Conservation (phyloP, 345 rosid genomes). For the Dipteronia sinensis region DNA sequence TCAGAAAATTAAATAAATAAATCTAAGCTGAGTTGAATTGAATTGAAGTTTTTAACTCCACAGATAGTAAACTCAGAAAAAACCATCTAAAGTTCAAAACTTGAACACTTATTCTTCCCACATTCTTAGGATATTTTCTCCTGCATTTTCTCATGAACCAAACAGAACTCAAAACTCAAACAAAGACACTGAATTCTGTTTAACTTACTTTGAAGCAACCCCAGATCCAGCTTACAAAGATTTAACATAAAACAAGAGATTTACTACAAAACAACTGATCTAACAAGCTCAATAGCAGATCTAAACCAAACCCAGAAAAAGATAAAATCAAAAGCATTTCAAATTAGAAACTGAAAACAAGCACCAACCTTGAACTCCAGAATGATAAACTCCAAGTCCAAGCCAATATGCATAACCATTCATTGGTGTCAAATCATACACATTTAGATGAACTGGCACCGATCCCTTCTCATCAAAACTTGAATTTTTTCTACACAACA, state of each 20-base stretch:
- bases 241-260: not conserved
- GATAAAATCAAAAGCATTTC: not conserved
- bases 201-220: not conserved
- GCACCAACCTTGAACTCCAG: conserved; percentile 92
- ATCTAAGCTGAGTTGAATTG: not conserved
- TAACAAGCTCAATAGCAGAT: conserved; percentile 9
- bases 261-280: not conserved
- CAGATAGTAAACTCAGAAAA: not conserved
- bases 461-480: conserved; percentile 62
- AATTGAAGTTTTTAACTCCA: not conserved
- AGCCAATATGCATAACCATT: conserved; percentile 98
- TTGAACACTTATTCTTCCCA: not conserved
- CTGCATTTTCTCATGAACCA: conserved; percentile 28
- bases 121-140: not conserved
- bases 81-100: not conserved
- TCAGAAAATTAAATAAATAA: not conserved
- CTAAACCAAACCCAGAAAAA: conserved; percentile 13
- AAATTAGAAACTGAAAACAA: not conserved
- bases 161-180: not conserved
- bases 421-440: conserved; percentile 90
- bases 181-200: not conserved
- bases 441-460: conserved; percentile 90
- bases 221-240: conserved; percentile 16
- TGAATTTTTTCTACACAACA: conserved; percentile 71
- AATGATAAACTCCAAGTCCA: conserved; percentile 96